Conservation (phyloP, 495 filamentous ascomycete genomes). For the Talaromyces liani region DNA sequence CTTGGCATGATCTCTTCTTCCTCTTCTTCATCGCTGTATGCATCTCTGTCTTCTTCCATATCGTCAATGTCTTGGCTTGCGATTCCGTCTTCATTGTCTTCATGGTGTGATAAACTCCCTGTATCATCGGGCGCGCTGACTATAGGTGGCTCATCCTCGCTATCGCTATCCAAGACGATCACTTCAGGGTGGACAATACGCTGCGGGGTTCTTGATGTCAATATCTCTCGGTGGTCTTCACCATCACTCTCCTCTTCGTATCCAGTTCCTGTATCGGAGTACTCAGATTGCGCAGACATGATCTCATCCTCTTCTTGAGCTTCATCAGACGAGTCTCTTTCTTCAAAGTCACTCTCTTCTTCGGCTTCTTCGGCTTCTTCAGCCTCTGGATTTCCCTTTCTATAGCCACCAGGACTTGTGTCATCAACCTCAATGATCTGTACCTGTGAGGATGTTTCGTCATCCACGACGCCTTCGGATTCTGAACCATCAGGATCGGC, state of each 20-base stretch:
- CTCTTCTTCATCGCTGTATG: conserved; percentile 2
- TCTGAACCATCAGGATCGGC: not conserved
- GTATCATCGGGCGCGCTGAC: not conserved
- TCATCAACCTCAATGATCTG: not conserved
- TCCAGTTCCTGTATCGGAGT: not conserved
- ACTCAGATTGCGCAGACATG: conserved; percentile 6
- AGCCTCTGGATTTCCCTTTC: not conserved
- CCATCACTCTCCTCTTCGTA: conserved; percentile 8
- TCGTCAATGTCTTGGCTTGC: not conserved
- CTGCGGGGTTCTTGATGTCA: not conserved
- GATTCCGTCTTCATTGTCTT: conserved; percentile 1
- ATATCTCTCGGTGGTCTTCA: not conserved
- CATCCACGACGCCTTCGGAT: not conserved
- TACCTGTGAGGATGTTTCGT: not conserved
- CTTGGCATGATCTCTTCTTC: not conserved
- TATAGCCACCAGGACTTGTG: not conserved
- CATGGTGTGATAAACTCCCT: not conserved
- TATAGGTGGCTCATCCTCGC: conserved; percentile 28
- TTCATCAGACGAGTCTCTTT: conserved; percentile 17
- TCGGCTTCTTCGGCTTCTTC: conserved; percentile 7
- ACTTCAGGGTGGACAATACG: conserved; percentile 23
- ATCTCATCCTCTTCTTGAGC: conserved; percentile 7
- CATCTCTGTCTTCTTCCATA: conserved; percentile 1
- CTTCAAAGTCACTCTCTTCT: conserved; percentile 12
- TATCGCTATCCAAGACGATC: conserved; percentile 38